A percentile compares a stretch with the other conserved stretches of the same genome.
Conservation (phyloP, 768 basidiomycete species). For the Xerocomus potaroensis region DNA sequence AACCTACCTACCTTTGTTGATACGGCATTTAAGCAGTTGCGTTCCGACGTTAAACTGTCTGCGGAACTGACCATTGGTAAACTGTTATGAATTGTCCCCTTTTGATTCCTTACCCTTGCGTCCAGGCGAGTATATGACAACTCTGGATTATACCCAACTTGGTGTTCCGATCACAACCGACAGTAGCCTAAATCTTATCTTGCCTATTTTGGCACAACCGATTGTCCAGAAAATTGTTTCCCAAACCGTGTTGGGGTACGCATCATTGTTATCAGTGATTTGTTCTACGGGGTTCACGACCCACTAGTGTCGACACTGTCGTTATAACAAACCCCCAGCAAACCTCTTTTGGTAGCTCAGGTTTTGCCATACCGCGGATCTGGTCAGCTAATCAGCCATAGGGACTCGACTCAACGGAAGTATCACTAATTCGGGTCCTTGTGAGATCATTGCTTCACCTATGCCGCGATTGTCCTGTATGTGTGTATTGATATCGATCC, state of each 20-base stretch:
- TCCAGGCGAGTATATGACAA: conserved; percentile 59
- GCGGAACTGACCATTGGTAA: conserved; percentile 56
- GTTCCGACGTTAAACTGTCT: conserved; percentile 55
- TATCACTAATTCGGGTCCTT: conserved; percentile 69
- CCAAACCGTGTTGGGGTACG: conserved; percentile 51
- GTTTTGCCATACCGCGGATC: neutral
- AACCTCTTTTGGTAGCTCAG: conserved; percentile 48
- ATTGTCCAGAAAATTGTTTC: conserved; percentile 71
- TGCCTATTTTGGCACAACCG: conserved; percentile 67
- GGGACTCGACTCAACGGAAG: conserved; percentile 53
- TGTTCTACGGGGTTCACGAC: neutral
- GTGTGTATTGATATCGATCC: conserved; percentile 5
- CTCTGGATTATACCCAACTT: conserved; percentile 55
- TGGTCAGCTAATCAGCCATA: conserved; percentile 19
- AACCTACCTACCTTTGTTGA: conserved; percentile 59
- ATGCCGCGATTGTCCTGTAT: neutral
- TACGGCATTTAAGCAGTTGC: conserved; percentile 59
- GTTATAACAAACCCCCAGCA: conserved; percentile 56
- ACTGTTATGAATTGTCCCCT: neutral
- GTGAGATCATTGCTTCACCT: conserved; percentile 35
- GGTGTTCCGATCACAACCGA: conserved; percentile 58
- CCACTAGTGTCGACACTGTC: conserved; percentile 50
- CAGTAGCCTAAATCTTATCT: conserved; percentile 53
- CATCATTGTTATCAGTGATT: neutral
- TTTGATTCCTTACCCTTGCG: conserved; percentile 3